Evolutionary conservation across 2,329 filamentous ascomycete species (phyloP).

Genomic region (Colletotrichum chrysophilum): DNA sequence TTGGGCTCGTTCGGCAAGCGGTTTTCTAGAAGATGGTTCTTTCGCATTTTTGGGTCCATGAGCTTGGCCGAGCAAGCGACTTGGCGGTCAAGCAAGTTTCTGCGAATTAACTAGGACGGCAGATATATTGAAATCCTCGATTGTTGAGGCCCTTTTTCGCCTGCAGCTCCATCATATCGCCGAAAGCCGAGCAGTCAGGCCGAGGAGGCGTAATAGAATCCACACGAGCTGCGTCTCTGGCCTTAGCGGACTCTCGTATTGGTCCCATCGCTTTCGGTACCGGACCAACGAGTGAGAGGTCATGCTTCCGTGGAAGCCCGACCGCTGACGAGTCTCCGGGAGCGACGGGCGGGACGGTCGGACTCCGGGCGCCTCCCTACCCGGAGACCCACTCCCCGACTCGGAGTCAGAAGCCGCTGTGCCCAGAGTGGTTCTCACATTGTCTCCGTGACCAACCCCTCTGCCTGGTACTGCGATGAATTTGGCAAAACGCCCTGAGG

Average conservation of each 20-base stretch:
- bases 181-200: background rate
- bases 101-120: background rate
- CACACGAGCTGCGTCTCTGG: background rate
- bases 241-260: background rate
- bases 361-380: background rate
- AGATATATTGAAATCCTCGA: background rate
- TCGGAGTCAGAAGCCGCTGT: background rate
- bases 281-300: background rate
- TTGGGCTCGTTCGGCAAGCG: background rate
- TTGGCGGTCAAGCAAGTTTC: background rate
- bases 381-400: background rate
- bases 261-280: background rate
- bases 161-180: background rate
- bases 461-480: background rate
- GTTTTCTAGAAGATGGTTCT: background rate
- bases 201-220: background rate
- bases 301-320: background rate
- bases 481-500: background rate
- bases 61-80: background rate
- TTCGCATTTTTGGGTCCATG: background rate
- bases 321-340: background rate
- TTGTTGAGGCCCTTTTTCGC: background rate
- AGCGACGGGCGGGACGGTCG: background rate
- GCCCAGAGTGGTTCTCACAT: background rate
- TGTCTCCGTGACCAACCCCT: background rate